Conservation (phyloP, 768 basidiomycete genomes). For the Kwoniella europaea region DNA sequence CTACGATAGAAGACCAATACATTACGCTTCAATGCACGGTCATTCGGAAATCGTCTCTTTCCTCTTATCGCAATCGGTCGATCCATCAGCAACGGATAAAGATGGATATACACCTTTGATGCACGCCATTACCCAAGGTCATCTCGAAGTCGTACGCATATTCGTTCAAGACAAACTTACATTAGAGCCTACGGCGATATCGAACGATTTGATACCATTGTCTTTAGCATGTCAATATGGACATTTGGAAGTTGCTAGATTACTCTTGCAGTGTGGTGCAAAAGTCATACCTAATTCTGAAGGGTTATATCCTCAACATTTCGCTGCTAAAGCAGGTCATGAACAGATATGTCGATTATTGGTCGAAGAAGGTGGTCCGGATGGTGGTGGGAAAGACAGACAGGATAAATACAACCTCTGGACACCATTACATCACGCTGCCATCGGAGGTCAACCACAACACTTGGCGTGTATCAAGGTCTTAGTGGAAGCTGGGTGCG, state of each 20-base stretch:
- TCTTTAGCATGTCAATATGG: conserved; percentile 90
- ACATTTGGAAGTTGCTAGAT: conserved; percentile 76
- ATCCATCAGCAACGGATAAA: conserved; percentile 74
- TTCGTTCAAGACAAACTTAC: conserved; percentile 69
- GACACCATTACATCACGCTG: conserved; percentile 96
- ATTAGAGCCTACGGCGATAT: conserved; percentile 66
- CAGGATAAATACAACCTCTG: conserved; percentile 97
- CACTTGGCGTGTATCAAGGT: conserved; percentile 73
- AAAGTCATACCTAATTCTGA: conserved; percentile 82
- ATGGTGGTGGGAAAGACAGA: conserved; percentile 71
- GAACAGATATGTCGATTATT: conserved; percentile 79
- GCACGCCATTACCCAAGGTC: conserved; percentile 87
- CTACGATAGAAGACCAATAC: conserved; percentile 90
- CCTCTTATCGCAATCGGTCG: conserved; percentile 69
- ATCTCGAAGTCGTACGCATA: conserved; percentile 79
- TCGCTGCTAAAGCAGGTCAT: conserved; percentile 92
- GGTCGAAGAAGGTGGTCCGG: conserved; percentile 64
- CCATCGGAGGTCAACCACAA: conserved; percentile 69
- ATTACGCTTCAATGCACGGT: conserved; percentile 95
- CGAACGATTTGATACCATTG: conserved; percentile 77
- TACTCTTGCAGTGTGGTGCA: conserved; percentile 79
- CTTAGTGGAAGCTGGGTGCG: conserved; percentile 78
- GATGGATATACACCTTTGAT: conserved; percentile 94
- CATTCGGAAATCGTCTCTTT: conserved; percentile 75
- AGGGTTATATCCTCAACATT: conserved; percentile 95